These are phyloP conservation scores for Aureobasidium sp. DNA, from an alignment of 2,329 filamentous ascomycete genomes.

Conservation along the genomic window DNA sequence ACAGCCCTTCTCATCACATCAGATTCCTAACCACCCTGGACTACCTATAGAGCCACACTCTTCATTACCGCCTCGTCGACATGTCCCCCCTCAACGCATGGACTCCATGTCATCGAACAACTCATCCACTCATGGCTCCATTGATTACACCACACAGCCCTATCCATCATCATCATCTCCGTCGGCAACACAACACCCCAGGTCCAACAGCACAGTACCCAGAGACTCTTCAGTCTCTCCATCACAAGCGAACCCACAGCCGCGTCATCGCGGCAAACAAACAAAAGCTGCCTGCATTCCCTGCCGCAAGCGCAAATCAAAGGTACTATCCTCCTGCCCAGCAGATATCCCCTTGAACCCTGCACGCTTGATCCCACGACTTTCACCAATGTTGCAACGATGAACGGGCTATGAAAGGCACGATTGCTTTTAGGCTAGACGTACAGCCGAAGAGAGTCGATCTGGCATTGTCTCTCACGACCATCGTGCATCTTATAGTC, in stretches of 20 bases:
- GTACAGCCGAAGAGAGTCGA: not conserved
- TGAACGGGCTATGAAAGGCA: not conserved
- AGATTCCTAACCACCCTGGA: not conserved
- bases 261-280: not conserved
- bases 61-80: not conserved
- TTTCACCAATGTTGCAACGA: not conserved
- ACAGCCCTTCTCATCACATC: not conserved
- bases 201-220: not conserved
- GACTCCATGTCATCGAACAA: not conserved
- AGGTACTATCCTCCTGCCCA: not conserved
- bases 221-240: not conserved
- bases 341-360: not conserved
- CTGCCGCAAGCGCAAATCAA: conserved; percentile 8
- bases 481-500: not conserved
- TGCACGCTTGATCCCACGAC: not conserved
- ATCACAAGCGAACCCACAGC: not conserved
- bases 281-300: conserved; percentile 9
- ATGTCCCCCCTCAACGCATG: not conserved
- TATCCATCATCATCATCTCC: too few species aligned
- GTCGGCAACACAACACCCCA: not conserved
- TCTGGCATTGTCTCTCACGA: not conserved
- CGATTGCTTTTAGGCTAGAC: not conserved
- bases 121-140: not conserved
- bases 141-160: not conserved
- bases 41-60: not conserved